A percentile compares a stretch with the other conserved stretches of the same genome.
Conservation (phyloP, 495 filamentous ascomycete genomes). For the Durotheca rogersii region DNA sequence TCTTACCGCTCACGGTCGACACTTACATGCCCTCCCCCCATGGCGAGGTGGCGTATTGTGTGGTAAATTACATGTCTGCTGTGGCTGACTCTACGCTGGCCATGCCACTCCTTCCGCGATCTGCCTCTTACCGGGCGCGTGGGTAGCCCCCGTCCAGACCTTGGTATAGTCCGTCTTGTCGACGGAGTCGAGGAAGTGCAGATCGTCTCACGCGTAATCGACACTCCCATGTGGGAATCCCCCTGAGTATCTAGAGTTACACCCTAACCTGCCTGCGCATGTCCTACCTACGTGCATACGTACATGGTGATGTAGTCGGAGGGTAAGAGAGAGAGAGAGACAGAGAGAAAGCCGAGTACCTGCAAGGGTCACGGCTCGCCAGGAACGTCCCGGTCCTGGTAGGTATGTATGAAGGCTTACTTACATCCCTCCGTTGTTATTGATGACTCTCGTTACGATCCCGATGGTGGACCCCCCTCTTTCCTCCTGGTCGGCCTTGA, state of each 20-base stretch:
- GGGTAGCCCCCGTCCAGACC: slow-evolving; percentile 27
- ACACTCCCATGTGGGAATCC: slow-evolving; percentile 15
- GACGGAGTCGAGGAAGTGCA: slow-evolving; percentile 7
- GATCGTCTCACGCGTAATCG: slow-evolving; percentile 15
- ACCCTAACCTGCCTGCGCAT: no score
- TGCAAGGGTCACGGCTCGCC: slow-evolving; percentile 21
- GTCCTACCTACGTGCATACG: no score
- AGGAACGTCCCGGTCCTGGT: no score
- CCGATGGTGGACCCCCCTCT: slow-evolving; percentile 6
- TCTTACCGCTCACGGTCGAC: no score
- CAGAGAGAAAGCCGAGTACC: no score
- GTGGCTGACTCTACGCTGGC: slow-evolving; percentile 10
- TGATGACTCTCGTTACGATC: slow-evolving; percentile 6
- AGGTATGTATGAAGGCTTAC: slow-evolving; percentile 22
- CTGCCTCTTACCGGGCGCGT: slow-evolving; percentile 10
- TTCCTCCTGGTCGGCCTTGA: slow-evolving; percentile 9
- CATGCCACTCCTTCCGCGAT: slow-evolving; percentile 18
- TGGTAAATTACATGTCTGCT: slow-evolving; percentile 12
- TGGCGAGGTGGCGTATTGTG: slow-evolving; percentile 16
- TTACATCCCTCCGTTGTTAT: slow-evolving; percentile 21
- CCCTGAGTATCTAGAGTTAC: slow-evolving; percentile 21
- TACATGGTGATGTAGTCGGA: no score
- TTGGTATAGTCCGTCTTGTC: slow-evolving; percentile 11
- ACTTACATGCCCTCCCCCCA: no score
- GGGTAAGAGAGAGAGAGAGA: no score